Evolutionary conservation across 106 monocot genomes (phyloP).

Genomic region (Allium fistulosum): DNA sequence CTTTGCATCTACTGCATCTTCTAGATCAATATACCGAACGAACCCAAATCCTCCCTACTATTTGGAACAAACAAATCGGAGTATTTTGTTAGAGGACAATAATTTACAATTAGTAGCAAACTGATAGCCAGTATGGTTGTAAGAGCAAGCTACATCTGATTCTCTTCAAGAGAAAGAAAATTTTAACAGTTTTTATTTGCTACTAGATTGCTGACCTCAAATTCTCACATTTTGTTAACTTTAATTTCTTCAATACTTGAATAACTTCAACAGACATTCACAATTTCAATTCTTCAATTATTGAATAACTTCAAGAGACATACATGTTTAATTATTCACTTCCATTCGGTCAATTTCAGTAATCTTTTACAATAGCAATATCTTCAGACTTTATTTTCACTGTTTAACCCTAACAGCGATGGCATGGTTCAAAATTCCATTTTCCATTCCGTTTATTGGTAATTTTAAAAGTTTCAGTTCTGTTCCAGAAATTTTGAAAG

Average conservation of each 20-base stretch:
- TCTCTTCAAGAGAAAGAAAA: not conserved
- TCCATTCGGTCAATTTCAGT: slow-evolving; percentile 20
- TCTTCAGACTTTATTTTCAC: slow-evolving; percentile 73
- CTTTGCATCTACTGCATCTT: too few species aligned
- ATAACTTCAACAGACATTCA: too few species aligned
- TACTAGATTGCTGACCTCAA: slow-evolving; percentile 71
- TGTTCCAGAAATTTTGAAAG: too few species aligned
- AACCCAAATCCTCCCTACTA: slow-evolving; percentile 94
- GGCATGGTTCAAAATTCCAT: too few species aligned
- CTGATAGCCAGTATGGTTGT: not conserved
- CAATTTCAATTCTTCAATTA: slow-evolving; percentile 48
- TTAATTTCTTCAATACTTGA: too few species aligned
- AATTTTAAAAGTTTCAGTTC: too few species aligned
- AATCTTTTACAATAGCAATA: slow-evolving; percentile 54
- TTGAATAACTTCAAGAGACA: too few species aligned
- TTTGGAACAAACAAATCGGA: too few species aligned
- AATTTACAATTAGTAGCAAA: slow-evolving; percentile 3
- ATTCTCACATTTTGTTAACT: slow-evolving; percentile 72
- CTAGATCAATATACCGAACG: slow-evolving; percentile 72
- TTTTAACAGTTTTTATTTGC: slow-evolving; percentile 3
- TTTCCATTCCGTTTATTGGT: too few species aligned
- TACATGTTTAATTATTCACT: slow-evolving; percentile 35
- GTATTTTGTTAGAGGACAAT: too few species aligned
- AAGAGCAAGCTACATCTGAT: too few species aligned
- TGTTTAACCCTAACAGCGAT: slow-evolving; percentile 67